These are phyloP conservation scores for Hypoxylon sp. DNA, from an alignment of 2,329 filamentous ascomycete genomes.

Conservation along the genomic window DNA sequence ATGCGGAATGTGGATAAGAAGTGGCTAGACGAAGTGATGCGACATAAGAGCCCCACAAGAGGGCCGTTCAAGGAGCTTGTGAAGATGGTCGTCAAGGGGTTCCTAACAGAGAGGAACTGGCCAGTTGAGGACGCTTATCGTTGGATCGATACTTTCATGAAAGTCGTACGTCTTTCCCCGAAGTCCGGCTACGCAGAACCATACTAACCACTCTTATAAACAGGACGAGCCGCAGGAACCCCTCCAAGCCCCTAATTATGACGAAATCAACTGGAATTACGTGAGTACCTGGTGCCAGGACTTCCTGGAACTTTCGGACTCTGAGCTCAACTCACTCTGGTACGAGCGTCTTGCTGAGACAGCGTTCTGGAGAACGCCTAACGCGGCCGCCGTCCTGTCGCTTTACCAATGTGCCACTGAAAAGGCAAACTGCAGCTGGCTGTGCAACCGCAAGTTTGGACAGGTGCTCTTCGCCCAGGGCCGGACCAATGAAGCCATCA, in stretches of 20 bases:
- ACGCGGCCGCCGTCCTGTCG: neutral
- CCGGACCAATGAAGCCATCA: constrained; percentile 12
- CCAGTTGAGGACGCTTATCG: neutral
- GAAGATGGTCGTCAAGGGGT: constrained; percentile 14
- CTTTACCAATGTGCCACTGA: constrained; percentile 29
- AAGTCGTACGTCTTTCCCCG: constrained; percentile 9
- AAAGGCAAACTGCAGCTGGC: constrained; percentile 31
- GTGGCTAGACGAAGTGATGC: constrained; percentile 33
- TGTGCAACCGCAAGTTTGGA: constrained; percentile 28
- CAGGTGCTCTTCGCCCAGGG: constrained; percentile 3
- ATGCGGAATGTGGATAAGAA: constrained; percentile 32
- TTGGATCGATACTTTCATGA: constrained; percentile 20
- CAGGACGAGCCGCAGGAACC: neutral
- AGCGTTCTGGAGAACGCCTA: neutral
- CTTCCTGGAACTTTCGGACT: constrained; percentile 19
- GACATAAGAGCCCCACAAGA: constrained; percentile 18
- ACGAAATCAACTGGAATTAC: constrained; percentile 22
- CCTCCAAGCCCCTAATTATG: neutral
- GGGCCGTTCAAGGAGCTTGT: constrained; percentile 26
- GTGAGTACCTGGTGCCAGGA: constrained; percentile 30
- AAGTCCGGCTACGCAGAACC: neutral
- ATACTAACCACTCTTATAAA: neutral
- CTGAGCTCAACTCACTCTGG: constrained; percentile 36
- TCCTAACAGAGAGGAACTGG: constrained; percentile 25
- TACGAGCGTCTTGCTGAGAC: constrained; percentile 37